phyloP scores from a whole-genome alignment of 352 stramenopile species.

The Phytophthora pistaciae region DNA sequence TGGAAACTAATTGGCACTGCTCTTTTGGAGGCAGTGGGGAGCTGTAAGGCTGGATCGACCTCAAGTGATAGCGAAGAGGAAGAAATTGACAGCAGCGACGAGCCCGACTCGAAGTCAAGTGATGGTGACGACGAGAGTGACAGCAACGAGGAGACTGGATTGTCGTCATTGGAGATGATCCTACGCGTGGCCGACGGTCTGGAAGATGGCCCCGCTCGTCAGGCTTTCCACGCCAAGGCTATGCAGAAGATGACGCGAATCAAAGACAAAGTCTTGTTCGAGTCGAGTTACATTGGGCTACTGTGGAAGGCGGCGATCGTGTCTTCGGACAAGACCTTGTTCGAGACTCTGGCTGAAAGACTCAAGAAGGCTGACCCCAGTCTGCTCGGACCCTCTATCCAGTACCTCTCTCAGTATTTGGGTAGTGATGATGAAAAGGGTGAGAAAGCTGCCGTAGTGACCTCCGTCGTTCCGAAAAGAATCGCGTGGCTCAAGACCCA shows the following conservation, averaged over 20 bases:
- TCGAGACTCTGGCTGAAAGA: not conserved
- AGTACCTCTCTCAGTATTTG: not conserved
- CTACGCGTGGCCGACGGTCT: not conserved
- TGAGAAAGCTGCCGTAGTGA: not conserved
- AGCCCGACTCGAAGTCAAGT: too few species aligned
- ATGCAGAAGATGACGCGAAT: not conserved
- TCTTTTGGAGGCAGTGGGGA: too few species aligned
- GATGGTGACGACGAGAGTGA: too few species aligned
- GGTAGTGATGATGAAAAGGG: not conserved
- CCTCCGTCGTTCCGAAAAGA: not conserved
- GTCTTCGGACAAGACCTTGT: not conserved
- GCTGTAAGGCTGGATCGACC: too few species aligned
- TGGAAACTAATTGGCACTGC: too few species aligned
- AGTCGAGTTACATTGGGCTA: not conserved
- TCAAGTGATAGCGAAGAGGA: too few species aligned
- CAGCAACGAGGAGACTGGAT: too few species aligned
- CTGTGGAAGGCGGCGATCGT: not conserved
- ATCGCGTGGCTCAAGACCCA: not conserved
- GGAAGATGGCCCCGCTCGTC: not conserved
- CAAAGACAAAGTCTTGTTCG: not conserved
- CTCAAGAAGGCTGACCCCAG: not conserved
- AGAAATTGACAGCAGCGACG: too few species aligned
- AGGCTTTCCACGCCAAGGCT: not conserved
- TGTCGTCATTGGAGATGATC: too few species aligned
- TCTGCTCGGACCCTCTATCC: too few species aligned